Conservation (phyloP, 2,329 filamentous ascomycete genomes). For the Arthrobotrys pseudoclavata region DNA sequence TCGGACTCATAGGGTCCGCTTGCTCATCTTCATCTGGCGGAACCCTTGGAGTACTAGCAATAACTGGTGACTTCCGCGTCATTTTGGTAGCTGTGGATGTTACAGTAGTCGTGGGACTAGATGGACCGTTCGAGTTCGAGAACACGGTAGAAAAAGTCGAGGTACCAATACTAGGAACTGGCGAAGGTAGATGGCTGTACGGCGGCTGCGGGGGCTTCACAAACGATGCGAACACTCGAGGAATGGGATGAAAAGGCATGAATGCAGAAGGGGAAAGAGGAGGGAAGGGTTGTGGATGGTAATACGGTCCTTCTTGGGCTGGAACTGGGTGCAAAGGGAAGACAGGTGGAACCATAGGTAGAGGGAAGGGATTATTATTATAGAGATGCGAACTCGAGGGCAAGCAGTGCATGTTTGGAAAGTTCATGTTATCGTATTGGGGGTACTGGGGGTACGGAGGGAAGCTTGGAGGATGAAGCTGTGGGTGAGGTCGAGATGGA, state of each 20-base stretch:
- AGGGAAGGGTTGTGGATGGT: constrained; percentile 43
- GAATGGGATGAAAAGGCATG: constrained; percentile 18
- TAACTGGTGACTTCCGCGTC: constrained; percentile 42
- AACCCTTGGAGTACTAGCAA: constrained; percentile 45
- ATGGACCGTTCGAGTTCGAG: constrained; percentile 31
- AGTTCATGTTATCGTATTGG: constrained; percentile 34
- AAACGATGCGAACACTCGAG: constrained; percentile 20
- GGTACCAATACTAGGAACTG: constrained; percentile 43
- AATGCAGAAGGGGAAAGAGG: constrained; percentile 23
- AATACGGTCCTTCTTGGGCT: constrained; percentile 37
- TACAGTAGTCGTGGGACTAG: constrained; percentile 36
- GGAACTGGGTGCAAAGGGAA: constrained; percentile 41
- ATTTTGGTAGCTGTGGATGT: constrained; percentile 20
- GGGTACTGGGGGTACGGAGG: constrained; percentile 6
- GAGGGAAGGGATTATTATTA: constrained; percentile 36
- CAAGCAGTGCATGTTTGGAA: constrained; percentile 31
- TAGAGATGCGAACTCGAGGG: constrained; percentile 23
- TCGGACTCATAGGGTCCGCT: constrained; percentile 18
- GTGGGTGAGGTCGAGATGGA: constrained; percentile 7
- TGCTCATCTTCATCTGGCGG: constrained; percentile 19
- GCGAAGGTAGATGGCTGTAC: constrained; percentile 45
- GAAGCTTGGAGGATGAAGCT: constrained; percentile 6
- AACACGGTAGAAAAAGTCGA: constrained; percentile 42
- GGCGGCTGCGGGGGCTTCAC: constrained; percentile 26
- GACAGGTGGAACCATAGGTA: constrained; percentile 33